phyloP scores from a whole-genome alignment of 2,329 filamentous ascomycete genomes.

The Huntiella abstrusa region DNA sequence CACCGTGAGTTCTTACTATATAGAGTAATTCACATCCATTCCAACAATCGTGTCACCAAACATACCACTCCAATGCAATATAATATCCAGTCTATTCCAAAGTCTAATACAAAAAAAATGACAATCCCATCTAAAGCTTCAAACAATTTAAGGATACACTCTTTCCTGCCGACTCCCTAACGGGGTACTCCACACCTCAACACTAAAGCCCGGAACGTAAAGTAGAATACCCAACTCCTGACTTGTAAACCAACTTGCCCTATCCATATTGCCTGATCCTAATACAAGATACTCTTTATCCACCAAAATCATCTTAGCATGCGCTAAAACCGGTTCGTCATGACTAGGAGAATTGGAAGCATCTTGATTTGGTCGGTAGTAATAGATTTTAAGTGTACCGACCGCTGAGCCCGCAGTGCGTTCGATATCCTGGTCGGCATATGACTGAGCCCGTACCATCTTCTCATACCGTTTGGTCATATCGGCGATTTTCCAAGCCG shows the following conservation, averaged over 20 bases:
- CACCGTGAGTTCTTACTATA: too few relatives aligned
- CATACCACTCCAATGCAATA: too few relatives aligned
- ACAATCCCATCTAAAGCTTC: background rate
- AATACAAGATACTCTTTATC: constrained; percentile 49
- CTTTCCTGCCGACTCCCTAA: constrained; percentile 18
- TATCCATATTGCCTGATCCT: constrained; percentile 69
- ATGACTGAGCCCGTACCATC: constrained; percentile 12
- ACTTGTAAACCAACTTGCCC: constrained; percentile 72
- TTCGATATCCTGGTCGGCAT: background rate
- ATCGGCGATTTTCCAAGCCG: constrained; percentile 40
- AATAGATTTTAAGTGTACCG: constrained; percentile 38
- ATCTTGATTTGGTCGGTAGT: constrained; percentile 28
- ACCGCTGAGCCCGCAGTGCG: constrained; percentile 1
- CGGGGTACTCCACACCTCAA: constrained; percentile 22
- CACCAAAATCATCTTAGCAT: constrained; percentile 60
- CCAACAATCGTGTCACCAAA: too few relatives aligned
- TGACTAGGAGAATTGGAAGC: constrained; percentile 14
- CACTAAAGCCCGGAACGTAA: constrained; percentile 23
- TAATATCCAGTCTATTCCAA: too few relatives aligned
- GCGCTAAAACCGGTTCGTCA: constrained; percentile 50
- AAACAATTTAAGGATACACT: constrained; percentile 3
- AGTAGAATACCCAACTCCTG: constrained; percentile 59
- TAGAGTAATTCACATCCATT: too few relatives aligned
- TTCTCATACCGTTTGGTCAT: constrained; percentile 37
- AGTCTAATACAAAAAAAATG: too few relatives aligned